Percentiles rank a stretch among this genome's conserved stretches.
Evolutionary conservation across 306 rosid species (phyloP).

Genomic region (Rosa lucieae): DNA sequence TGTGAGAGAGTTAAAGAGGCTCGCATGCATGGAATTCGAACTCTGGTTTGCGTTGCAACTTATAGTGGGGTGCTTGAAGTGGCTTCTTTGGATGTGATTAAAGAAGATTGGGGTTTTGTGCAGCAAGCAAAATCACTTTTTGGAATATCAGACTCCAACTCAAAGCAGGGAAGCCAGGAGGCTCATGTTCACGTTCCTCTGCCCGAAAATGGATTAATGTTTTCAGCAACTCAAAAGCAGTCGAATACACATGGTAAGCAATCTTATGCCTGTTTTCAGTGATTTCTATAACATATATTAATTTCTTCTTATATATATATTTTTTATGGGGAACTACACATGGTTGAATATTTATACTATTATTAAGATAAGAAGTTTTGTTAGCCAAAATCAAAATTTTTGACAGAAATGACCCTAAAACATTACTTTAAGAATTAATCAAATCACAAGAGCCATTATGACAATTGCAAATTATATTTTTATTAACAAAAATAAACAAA

Average conservation of each 20-base stretch:
- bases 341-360: no score
- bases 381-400: no score
- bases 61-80: slow-evolving; percentile 43
- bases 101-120: slow-evolving; percentile 31
- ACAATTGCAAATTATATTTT: no score
- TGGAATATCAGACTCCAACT: background rate
- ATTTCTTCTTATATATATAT: no score
- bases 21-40: slow-evolving; percentile 32
- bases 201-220: background rate
- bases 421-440: no score
- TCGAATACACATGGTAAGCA: slow-evolving; percentile 3
- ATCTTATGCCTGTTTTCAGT: no score
- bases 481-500: no score
- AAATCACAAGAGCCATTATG: no score
- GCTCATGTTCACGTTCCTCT: background rate
- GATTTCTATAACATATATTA: no score
- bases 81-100: slow-evolving; percentile 36
- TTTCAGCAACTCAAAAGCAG: background rate
- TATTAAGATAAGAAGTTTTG: no score
- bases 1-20: slow-evolving; percentile 38
- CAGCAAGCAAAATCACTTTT: slow-evolving; percentile 35
- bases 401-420: no score
- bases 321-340: no score
- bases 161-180: background rate
- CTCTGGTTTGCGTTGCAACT: slow-evolving; percentile 38